Percentiles rank a stretch among this genome's conserved stretches.
Evolutionary conservation across 768 basidiomycete species (phyloP).

Genomic region (Amanita rubescens): DNA sequence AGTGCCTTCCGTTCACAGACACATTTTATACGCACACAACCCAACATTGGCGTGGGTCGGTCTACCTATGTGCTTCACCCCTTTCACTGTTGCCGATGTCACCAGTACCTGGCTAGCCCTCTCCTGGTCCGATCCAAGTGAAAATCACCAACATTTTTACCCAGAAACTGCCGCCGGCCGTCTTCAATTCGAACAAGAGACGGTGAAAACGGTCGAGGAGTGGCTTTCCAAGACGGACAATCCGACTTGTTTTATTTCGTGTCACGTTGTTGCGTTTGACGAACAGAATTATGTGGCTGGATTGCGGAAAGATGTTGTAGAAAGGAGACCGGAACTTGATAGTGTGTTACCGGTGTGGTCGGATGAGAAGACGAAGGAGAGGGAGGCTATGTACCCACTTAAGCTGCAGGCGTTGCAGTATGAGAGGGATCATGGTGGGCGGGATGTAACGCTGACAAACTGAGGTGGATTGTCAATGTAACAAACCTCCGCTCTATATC

Average conservation of each 20-base stretch:
- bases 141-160: conserved; percentile 17
- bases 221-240: conserved; percentile 14
- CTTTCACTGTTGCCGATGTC: conserved; percentile 42
- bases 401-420: conserved; percentile 28
- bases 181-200: not conserved
- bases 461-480: too few species aligned
- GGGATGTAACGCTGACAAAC: not conserved
- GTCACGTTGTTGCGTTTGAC: conserved; percentile 24
- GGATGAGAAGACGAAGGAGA: conserved; percentile 21
- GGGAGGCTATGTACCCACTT: conserved; percentile 28
- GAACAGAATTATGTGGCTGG: conserved; percentile 30
- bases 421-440: conserved; percentile 16
- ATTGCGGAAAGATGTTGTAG: conserved; percentile 27
- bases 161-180: conserved; percentile 20
- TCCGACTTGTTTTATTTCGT: conserved; percentile 28
- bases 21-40: conserved; percentile 39
- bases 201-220: conserved; percentile 17
- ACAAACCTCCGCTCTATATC: too few species aligned
- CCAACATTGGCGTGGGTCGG: conserved; percentile 41
- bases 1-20: conserved; percentile 36
- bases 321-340: conserved; percentile 22
- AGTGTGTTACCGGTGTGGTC: conserved; percentile 28
- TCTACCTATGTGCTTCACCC: conserved; percentile 34
- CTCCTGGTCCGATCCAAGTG: conserved; percentile 22
- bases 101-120: conserved; percentile 42